A percentile compares a stretch with the other conserved stretches of the same genome.
phyloP scores from a whole-genome alignment of 164 flowering plant genomes.

The Piper longum region DNA sequence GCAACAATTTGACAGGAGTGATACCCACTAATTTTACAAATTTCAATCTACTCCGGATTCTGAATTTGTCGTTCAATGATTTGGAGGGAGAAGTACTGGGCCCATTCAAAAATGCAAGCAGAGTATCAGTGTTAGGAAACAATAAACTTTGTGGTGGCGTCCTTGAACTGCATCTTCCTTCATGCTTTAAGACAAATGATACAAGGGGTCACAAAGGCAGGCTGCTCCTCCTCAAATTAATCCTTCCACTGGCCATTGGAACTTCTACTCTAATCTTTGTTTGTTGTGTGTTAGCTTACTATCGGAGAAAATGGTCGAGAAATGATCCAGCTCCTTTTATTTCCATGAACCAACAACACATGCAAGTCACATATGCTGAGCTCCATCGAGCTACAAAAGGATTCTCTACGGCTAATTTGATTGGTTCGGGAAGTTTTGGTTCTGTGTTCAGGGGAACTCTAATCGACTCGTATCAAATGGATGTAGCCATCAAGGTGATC shows the following conservation, averaged over 20 bases:
- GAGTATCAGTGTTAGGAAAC: background rate
- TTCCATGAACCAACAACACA: background rate
- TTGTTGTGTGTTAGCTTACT: too few relatives aligned
- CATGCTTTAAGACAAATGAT: conserved; percentile 6
- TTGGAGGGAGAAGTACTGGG: conserved; percentile 4
- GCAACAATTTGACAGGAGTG: conserved; percentile 1
- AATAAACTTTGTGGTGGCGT: conserved; percentile 11
- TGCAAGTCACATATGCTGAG: conserved; percentile 1
- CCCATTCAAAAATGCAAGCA: background rate
- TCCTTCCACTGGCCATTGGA: background rate
- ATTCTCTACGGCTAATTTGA: conserved; percentile 1
- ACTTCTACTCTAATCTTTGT: background rate
- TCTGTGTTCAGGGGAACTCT: conserved; percentile 3
- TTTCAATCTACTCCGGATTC: background rate
- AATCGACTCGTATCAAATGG: background rate
- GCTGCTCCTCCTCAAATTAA: background rate
- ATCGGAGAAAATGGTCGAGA: background rate
- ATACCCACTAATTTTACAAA: conserved; percentile 1
- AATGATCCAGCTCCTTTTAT: too few relatives aligned
- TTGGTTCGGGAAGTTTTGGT: conserved; percentile 6
- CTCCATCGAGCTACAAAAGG: conserved; percentile 1
- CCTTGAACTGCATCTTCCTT: conserved; percentile 11
- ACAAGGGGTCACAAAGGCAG: background rate
- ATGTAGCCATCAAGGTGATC: conserved; percentile 6
- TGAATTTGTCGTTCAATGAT: conserved; percentile 5